phyloP scores from a whole-genome alignment of 306 rosid species.

The Abrus precatorius region DNA sequence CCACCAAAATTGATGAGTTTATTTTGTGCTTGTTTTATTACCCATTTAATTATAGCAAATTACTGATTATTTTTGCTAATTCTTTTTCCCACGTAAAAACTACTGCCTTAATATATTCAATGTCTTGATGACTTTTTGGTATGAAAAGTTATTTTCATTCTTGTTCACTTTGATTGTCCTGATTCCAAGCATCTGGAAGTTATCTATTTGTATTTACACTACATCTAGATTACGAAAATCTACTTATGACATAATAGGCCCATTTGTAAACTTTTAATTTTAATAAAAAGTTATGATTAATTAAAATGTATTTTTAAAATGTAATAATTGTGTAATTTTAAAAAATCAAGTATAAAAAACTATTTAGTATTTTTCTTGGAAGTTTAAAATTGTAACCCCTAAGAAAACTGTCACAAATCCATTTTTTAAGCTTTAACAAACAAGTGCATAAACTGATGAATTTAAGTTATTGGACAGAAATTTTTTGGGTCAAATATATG shows the following conservation, averaged over 20 bases:
- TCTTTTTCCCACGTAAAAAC: too few relatives aligned
- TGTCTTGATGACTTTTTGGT: neutral
- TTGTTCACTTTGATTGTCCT: constrained; percentile 10
- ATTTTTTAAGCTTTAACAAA: neutral
- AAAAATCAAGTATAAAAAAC: neutral
- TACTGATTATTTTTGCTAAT: too few relatives aligned
- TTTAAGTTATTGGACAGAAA: neutral
- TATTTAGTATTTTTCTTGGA: neutral
- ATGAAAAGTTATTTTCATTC: neutral
- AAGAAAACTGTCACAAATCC: neutral
- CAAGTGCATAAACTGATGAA: neutral
- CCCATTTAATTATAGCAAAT: too few relatives aligned
- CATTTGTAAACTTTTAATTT: neutral
- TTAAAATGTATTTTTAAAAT: too few relatives aligned
- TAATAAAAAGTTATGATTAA: too few relatives aligned
- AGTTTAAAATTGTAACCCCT: neutral
- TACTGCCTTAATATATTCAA: neutral
- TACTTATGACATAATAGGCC: neutral
- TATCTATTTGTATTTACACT: neutral
- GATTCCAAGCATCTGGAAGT: neutral
- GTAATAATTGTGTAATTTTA: too few relatives aligned
- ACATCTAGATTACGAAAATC: neutral
- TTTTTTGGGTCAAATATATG: neutral
- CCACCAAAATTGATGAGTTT: too few relatives aligned
- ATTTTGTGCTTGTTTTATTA: too few relatives aligned